Base-by-base conservation (phyloP, 108 stramenopile species). In the Phaeodactylum tricornutum region DNA sequence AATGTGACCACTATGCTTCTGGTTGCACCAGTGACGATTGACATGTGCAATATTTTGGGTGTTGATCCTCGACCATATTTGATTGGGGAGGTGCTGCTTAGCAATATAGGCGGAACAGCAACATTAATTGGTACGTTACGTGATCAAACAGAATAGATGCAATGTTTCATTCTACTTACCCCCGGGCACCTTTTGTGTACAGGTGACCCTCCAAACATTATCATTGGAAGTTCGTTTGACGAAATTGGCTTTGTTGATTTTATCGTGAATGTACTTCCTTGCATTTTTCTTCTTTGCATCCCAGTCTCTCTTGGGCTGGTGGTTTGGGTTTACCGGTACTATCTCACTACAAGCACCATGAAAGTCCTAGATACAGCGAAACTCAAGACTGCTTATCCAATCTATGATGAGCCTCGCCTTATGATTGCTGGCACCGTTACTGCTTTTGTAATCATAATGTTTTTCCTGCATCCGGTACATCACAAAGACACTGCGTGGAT, bases 401-500 rank as follows among this genome's bases (percentile, higher is more conserved):
- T 72, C 26, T 72, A 77, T 38, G 71, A 77, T 39, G 63, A 72
- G 41, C 71, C 75, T 6, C 25, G 61, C 6, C 30, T 63, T 3
- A 42, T 72, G 11, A 72, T 72, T 55, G 67, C 75, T 21, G 71
- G 71, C 4, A 72, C 67, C 19, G 29, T 42, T 1, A 62, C 66
- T 0, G 69, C 66, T 50, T 68, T 72, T 26, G 68, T 75, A 21
- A 71, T 80, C 29, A 26, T 80, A 1, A 50, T 75, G 46, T 80
- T 80, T 57, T 80, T 80, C 57, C 57, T 80, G 22, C 74, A 80
- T 37, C 74, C 74, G 46, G 43, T 80, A 1, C 79, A 80, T 43
- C 79, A 80, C 69, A 74, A 74, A 43, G 74, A 75, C 50, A 80
- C 79, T 1, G 70, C 73, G 25, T 80, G 79, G 79, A 66, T 80